A percentile compares a stretch with the other conserved stretches of the same genome.
phyloP scores from a whole-genome alignment of 352 stramenopile species.

The Globisporangium heterothallicum region DNA sequence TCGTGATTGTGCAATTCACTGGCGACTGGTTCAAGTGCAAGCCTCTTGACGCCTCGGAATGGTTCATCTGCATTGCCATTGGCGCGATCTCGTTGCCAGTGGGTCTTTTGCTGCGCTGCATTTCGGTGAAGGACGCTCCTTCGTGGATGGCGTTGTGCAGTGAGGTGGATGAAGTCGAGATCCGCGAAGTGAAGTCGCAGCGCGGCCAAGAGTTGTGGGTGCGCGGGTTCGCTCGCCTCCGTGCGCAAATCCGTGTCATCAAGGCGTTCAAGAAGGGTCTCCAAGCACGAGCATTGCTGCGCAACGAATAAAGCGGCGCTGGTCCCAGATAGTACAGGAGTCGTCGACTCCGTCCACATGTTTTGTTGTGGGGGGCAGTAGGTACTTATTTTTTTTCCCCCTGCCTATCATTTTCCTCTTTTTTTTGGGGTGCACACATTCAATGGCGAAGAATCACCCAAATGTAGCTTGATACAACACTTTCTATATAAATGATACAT shows the following conservation, averaged over 20 bases:
- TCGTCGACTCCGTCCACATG: too few species aligned
- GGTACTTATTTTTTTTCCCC: not conserved
- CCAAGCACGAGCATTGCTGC: slow-evolving; percentile 18
- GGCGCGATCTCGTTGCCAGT: slow-evolving; percentile 45
- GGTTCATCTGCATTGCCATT: slow-evolving; percentile 53
- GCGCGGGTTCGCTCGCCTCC: slow-evolving; percentile 41
- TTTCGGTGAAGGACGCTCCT: slow-evolving; percentile 53
- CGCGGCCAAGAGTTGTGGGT: slow-evolving; percentile 55
- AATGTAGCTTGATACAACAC: too few species aligned
- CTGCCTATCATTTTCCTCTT: too few species aligned
- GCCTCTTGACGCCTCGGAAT: slow-evolving; percentile 33
- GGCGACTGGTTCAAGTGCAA: slow-evolving; percentile 64
- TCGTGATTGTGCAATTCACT: slow-evolving; percentile 94
- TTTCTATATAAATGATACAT: too few species aligned
- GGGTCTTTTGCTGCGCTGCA: slow-evolving; percentile 42
- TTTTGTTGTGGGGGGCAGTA: too few species aligned
- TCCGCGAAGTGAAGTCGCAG: slow-evolving; percentile 23
- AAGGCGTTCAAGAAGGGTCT: slow-evolving; percentile 62
- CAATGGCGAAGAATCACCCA: too few species aligned
- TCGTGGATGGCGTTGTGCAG: slow-evolving; percentile 52
- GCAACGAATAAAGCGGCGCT: slow-evolving; percentile 8
- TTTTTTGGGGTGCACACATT: too few species aligned
- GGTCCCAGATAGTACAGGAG: not conserved
- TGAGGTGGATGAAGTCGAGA: slow-evolving; percentile 38
- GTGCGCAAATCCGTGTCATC: slow-evolving; percentile 56